Conservation (phyloP, 164 flowering plant species). For the Houttuynia cordata region DNA sequence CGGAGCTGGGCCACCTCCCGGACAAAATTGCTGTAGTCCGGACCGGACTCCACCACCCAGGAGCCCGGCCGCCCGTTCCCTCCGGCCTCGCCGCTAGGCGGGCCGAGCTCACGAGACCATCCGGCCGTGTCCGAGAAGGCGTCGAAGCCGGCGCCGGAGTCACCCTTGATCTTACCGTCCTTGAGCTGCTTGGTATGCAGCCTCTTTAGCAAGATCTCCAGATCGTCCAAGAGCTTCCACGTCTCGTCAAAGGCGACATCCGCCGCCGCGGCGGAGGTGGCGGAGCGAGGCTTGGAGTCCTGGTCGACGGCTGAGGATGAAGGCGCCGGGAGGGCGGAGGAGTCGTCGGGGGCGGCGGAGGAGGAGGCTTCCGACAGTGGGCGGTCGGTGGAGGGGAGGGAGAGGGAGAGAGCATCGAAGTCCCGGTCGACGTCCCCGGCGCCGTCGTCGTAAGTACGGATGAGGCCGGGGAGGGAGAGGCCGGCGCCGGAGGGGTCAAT, state of each 20-base stretch:
- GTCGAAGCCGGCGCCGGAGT: constrained; percentile 67
- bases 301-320: constrained; percentile 60
- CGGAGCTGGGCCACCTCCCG: constrained; percentile 76
- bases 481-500: constrained; percentile 79
- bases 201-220: constrained; percentile 78
- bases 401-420: constrained; percentile 75
- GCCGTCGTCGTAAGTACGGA: constrained; percentile 94
- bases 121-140: constrained; percentile 73
- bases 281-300: constrained; percentile 56
- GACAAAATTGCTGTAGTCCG: constrained; percentile 54
- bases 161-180: constrained; percentile 65
- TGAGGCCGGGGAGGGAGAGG: constrained; percentile 62
- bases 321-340: constrained; percentile 19
- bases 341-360: constrained; percentile 51
- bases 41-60: constrained; percentile 92
- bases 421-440: constrained; percentile 99
- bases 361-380: constrained; percentile 41
- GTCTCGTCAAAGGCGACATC: constrained; percentile 85
- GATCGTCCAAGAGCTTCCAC: constrained; percentile 90
- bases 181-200: constrained; percentile 69
- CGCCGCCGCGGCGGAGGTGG: constrained; percentile 89
- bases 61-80: constrained; percentile 25
- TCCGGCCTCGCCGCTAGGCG: constrained; percentile 50
- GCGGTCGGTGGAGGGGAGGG: constrained; percentile 22
- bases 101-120: constrained; percentile 95